Conservation (phyloP, 1,139 yeast species). For the Lodderomyces pseudojiufengensis region DNA sequence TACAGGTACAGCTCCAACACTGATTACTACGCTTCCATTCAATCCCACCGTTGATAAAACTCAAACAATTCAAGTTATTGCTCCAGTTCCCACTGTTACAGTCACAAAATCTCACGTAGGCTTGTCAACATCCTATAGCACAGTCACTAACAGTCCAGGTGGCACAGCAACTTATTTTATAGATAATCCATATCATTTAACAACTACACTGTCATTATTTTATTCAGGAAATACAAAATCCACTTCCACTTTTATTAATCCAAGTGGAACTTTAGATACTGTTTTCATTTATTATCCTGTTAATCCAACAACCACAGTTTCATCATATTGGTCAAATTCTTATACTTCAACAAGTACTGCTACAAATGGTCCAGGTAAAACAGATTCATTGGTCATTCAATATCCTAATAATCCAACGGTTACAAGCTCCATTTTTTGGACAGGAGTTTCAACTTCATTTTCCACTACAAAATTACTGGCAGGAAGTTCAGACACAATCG, state of each 20-base stretch:
- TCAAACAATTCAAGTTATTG: slow-evolving; percentile 16
- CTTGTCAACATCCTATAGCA: slow-evolving; percentile 11
- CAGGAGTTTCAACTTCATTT: slow-evolving; percentile 5
- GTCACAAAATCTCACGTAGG: slow-evolving; percentile 17
- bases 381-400: slow-evolving; percentile 18
- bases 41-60: slow-evolving; percentile 11
- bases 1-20: slow-evolving; percentile 19
- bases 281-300: slow-evolving; percentile 19
- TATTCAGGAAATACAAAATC: slow-evolving; percentile 14
- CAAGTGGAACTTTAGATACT: slow-evolving; percentile 15
- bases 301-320: slow-evolving; percentile 12
- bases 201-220: slow-evolving; percentile 11
- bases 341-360: slow-evolving; percentile 11
- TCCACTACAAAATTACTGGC: slow-evolving; percentile 8
- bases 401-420: slow-evolving; percentile 16
- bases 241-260: slow-evolving; percentile 12
- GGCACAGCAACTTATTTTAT: slow-evolving; percentile 16
- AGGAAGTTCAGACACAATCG: slow-evolving; percentile 1
- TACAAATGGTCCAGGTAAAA: slow-evolving; percentile 11
- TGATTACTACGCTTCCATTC: slow-evolving; percentile 19
- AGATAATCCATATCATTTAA: slow-evolving; percentile 15
- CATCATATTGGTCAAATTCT: slow-evolving; percentile 15
- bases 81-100: slow-evolving; percentile 20
- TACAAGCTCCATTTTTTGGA: slow-evolving; percentile 12
- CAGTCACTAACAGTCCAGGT: slow-evolving; percentile 14